Evolutionary conservation across 2,329 filamentous ascomycete genomes (phyloP).

Genomic region (Calonectria henricotiae): DNA sequence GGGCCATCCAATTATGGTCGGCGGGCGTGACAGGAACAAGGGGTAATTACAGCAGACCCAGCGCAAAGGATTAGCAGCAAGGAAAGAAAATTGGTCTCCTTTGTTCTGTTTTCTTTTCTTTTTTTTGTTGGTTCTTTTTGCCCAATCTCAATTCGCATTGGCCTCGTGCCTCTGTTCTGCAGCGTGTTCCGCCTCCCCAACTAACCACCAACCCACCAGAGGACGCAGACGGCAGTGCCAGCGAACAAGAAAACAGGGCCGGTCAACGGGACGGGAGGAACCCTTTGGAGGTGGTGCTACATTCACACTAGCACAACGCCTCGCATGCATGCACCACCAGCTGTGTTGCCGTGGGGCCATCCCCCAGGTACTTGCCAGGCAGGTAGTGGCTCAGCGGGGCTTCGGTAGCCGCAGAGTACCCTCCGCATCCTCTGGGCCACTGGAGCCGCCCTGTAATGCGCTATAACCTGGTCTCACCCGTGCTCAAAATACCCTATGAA

Average conservation of each 20-base stretch:
- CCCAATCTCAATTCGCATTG: conserved; percentile 18
- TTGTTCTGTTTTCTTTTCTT: conserved; percentile 6
- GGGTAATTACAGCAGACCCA: conserved; percentile 37
- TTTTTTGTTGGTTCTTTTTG: background rate
- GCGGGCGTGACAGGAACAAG: conserved; percentile 42
- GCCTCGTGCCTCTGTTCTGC: conserved; percentile 12
- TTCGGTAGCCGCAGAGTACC: conserved; percentile 41
- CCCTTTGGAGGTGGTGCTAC: conserved; percentile 49
- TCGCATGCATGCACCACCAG: conserved; percentile 51
- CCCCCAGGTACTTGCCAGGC: conserved; percentile 41
- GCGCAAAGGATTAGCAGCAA: conserved; percentile 36
- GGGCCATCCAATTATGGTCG: conserved; percentile 47
- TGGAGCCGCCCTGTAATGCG: conserved; percentile 24
- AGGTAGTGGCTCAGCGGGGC: conserved; percentile 32
- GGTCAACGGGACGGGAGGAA: conserved; percentile 52
- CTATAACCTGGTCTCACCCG: conserved; percentile 24
- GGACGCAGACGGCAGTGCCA: conserved; percentile 21
- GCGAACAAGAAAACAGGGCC: conserved; percentile 40
- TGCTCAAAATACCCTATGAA: conserved; percentile 31
- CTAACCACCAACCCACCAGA: conserved; percentile 14
- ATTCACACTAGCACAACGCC: conserved; percentile 51
- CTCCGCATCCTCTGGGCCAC: conserved; percentile 11
- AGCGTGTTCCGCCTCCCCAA: conserved; percentile 9
- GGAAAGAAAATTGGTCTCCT: conserved; percentile 32
- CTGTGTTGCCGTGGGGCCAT: conserved; percentile 46